Base-by-base conservation (phyloP, 2,329 filamentous ascomycete species). In the Karstenula rhodostoma region DNA sequence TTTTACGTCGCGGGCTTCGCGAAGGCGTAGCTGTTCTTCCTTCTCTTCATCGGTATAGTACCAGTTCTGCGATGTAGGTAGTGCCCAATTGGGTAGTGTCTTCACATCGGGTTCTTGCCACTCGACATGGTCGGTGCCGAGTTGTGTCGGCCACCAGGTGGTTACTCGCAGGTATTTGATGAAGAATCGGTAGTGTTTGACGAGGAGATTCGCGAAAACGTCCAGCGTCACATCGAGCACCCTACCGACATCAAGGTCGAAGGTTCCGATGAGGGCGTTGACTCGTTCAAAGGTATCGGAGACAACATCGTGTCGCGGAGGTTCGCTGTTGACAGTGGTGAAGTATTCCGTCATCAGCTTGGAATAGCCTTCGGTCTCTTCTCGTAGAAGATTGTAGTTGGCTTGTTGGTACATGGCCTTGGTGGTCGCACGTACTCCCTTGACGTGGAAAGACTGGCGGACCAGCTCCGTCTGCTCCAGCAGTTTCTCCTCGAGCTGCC, bases 301-400 rank as follows among this genome's bases (percentile, higher is more conserved):
- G 1, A 94, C 92, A 37, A 91, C 86, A 63, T 93, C 90, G 56
- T 87, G 87, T 2, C 88, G 88, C n/a, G 90, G 90, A 23, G 89
- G 88, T 57, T 90, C 88, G 62, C 86, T 88, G 68, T 89, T 89
- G 70, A 91, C 92, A 0, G 91, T 96, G 8, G 93, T 94, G 78
- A 97, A 99, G 33, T 98, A 89, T 77, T 99, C 95, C 0, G 94
- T 97, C 61, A 97, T 89, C 49, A 99, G 87, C 77, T 99, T 99
- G 0, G 95, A 94, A 75, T 97, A 99, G 43, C 96, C 95, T 79
- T 99, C 95, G 0, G 93, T 93, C 78, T 99, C 95, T 80, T 99
- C 95, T 47, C 95, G 89, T 22, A 99, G 83, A 8, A 99, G 82
- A 72, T 99, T 99, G 82, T 97, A 98, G 77, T 97, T 98, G 15